Percentiles rank a stretch among this genome's conserved stretches.
These are phyloP conservation scores for Penicillium macrosclerotiorum DNA, from an alignment of 495 filamentous ascomycete genomes.

Conservation along the genomic window DNA sequence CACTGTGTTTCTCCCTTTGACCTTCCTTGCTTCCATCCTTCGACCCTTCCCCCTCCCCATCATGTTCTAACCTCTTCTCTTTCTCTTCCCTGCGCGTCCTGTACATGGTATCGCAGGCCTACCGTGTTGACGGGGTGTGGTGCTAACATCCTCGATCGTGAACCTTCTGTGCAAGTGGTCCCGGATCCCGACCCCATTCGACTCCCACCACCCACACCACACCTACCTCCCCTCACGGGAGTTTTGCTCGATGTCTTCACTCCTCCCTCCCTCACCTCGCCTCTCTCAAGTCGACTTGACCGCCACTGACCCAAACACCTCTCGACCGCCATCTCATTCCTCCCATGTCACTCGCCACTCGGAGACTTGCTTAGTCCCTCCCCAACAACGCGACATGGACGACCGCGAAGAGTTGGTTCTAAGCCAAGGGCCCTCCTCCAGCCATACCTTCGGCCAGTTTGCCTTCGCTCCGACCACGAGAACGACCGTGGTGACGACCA, in stretches of 20 bases:
- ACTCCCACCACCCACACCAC: conserved; percentile 4
- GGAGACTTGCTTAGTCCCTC: conserved; percentile 16
- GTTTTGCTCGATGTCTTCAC: conserved; percentile 19
- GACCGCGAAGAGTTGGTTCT: conserved; percentile 23
- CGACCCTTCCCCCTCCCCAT: not conserved
- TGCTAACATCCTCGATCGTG: conserved; percentile 5
- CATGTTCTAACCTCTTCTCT: conserved; percentile 12
- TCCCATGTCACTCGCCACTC: conserved; percentile 12
- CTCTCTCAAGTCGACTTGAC: conserved; percentile 12
- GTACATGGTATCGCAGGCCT: conserved; percentile 27
- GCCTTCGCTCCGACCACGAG: conserved; percentile 70
- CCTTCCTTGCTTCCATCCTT: conserved; percentile 21
- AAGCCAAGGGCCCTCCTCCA: conserved; percentile 20
- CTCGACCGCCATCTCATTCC: conserved; percentile 9
- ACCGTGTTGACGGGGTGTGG: conserved; percentile 26
- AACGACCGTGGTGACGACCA: conserved; percentile 84
- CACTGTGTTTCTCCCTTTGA: conserved; percentile 28
- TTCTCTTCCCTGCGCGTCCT: no score
- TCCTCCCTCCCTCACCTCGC: conserved; percentile 14
- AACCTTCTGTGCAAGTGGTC: not conserved
- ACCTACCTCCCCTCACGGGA: conserved; percentile 11
- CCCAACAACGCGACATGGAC: conserved; percentile 31
- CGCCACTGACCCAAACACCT: conserved; percentile 23
- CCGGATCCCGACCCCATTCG: not conserved
- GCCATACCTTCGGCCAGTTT: conserved; percentile 57